These are phyloP conservation scores for Xanthoceras sorbifolium DNA, from an alignment of 345 rosid genomes.

Conservation along the genomic window DNA sequence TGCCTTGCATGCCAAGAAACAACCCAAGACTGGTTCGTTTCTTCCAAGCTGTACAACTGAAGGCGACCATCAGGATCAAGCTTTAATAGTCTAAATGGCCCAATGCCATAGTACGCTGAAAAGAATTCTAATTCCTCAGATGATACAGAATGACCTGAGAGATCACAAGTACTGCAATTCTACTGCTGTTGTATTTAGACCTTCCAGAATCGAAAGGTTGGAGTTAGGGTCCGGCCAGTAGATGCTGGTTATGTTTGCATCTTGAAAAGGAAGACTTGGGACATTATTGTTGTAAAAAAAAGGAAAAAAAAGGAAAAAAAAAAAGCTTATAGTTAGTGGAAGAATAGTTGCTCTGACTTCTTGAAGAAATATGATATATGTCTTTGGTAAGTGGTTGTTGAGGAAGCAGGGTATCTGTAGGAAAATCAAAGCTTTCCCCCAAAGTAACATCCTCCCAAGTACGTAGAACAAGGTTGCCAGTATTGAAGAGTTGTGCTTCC, in stretches of 20 bases:
- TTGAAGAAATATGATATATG: conserved; percentile 29
- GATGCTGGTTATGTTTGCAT: conserved; percentile 24
- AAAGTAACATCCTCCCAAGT: not conserved
- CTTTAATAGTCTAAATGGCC: conserved; percentile 29
- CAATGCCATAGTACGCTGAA: conserved; percentile 33
- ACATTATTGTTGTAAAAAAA: conserved; percentile 29
- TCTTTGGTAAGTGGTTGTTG: conserved; percentile 31
- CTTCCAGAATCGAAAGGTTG: not conserved
- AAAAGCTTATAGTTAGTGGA: conserved; percentile 29
- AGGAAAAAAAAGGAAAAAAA: too few species aligned
- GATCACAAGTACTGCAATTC: conserved; percentile 28
- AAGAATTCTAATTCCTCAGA: conserved; percentile 23
- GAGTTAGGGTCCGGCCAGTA: conserved; percentile 33
- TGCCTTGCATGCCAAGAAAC: conserved; percentile 36
- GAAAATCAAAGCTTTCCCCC: conserved; percentile 21
- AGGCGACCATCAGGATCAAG: conserved; percentile 46
- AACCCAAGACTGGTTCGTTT: conserved; percentile 18
- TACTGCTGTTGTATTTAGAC: conserved; percentile 29
- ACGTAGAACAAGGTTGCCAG: conserved; percentile 25
- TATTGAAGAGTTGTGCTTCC: not conserved
- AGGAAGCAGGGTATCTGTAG: conserved; percentile 50
- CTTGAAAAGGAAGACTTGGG: conserved; percentile 29
- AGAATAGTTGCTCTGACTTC: conserved; percentile 32
- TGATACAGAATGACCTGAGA: conserved; percentile 30
- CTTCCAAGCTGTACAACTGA: conserved; percentile 33